Evolutionary conservation across 2,329 filamentous ascomycete genomes (phyloP), one percentile per base, ranked within the genome.

Genomic region (Grosmannia huntii): DNA sequence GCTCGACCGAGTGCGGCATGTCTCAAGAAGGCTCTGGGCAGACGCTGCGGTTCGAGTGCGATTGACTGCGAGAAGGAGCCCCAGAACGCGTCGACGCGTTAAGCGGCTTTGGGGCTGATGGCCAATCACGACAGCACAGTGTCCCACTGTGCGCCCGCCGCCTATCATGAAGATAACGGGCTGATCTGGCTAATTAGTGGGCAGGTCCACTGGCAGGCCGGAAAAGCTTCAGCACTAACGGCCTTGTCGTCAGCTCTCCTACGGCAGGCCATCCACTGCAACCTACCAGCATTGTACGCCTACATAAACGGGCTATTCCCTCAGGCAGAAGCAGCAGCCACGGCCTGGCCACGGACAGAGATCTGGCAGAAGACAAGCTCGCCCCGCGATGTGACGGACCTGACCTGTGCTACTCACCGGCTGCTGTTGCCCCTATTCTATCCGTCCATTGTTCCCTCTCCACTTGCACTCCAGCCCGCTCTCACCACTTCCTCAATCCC

Each of bases 1-100:
- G 64, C 41, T 38, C 7, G 38, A 73, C 65, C 6, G 75, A 76
- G 63, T 79, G 75, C 44, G 75, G 76, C 75, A 79, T 79, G 41
- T 28, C n/a, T 25, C 9, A 19, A 4, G 14, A 11, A 19, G 19
- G 41, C 41, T n/a, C 19, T 7, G 31, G 31, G 31, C 31, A 9
- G 31, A 33, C 11, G 31, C 31, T 33, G 31, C 9, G 31, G 31
- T 10, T 33, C 11, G 31, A 10, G 31, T 33, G 31, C 31, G 31
- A 33, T 33, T n/a, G 19, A 44, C n/a, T n/a, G 38, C 38, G 38
- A 41, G 16, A 44, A 44, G 19, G 5, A 41, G 7, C 41, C 41
- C 41, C 41, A 19, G 41, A 44, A 63, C 62, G 62, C 63, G 62
- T 61, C 59, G 16, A 64, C 63, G 63, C 63, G 62, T 64, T 52